Percentiles rank a stretch among this genome's conserved stretches.
These are phyloP conservation scores for Cicer bijugum DNA, from an alignment of 306 rosid genomes.

Conservation along the genomic window DNA sequence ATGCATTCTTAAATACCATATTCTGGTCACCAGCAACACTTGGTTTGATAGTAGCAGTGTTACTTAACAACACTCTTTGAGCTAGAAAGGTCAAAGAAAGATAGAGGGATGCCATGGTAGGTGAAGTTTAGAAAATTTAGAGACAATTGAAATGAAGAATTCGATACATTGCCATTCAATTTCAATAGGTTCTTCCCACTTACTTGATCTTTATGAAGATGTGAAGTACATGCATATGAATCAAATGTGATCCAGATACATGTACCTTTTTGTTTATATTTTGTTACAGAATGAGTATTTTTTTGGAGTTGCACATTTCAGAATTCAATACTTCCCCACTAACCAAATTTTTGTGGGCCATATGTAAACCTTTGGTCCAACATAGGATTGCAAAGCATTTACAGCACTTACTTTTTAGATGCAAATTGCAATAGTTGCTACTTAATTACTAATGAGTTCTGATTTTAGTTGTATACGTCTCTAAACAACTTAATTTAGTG, in stretches of 20 bases:
- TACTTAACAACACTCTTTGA: slow-evolving; percentile 90
- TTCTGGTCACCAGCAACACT: slow-evolving; percentile 86
- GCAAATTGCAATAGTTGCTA: slow-evolving; percentile 37
- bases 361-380: slow-evolving; percentile 43
- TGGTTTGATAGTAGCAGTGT: slow-evolving; percentile 81
- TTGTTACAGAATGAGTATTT: neutral
- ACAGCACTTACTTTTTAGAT: slow-evolving; percentile 9
- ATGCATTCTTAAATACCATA: slow-evolving; percentile 85
- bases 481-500: slow-evolving; percentile 8
- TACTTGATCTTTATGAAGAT: slow-evolving; percentile 46
- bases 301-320: slow-evolving; percentile 29
- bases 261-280: too few species aligned
- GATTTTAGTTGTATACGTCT: slow-evolving; percentile 13
- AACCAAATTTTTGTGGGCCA: slow-evolving; percentile 44
- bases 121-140: slow-evolving; percentile 84
- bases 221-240: neutral
- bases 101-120: slow-evolving; percentile 99
- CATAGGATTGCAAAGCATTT: slow-evolving; percentile 38
- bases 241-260: too few species aligned
- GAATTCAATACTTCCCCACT: slow-evolving; percentile 33
- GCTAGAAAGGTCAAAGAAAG: slow-evolving; percentile 83
- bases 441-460: neutral
- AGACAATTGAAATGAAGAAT: slow-evolving; percentile 93
- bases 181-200: slow-evolving; percentile 96
- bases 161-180: slow-evolving; percentile 88